A percentile compares a stretch with the other conserved stretches of the same genome.
phyloP scores from a whole-genome alignment of 805 yeast genomes.

The Metschnikowia continentalis region DNA sequence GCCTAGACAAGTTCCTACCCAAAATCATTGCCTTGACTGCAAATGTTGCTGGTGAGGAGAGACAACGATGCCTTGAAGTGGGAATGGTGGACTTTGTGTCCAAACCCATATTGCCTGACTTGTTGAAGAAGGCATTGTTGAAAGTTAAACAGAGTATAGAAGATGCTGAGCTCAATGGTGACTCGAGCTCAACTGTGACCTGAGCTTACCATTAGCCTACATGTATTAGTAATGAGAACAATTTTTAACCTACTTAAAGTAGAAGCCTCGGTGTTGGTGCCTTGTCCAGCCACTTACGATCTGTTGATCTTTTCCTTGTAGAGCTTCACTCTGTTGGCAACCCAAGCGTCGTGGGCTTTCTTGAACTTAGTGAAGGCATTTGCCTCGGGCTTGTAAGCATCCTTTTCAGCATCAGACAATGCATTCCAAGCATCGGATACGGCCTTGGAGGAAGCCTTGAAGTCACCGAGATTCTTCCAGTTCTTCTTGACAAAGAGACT shows the following conservation, averaged over 20 bases:
- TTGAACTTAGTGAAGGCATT: constrained; percentile 19
- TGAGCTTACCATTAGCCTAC: neutral
- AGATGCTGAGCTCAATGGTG: neutral
- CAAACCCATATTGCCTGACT: constrained; percentile 49
- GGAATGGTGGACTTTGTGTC: constrained; percentile 53
- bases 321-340: constrained; percentile 23
- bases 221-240: neutral
- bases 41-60: constrained; percentile 52
- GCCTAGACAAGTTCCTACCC: constrained; percentile 24
- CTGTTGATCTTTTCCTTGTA: constrained; percentile 8
- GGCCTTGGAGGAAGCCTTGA: constrained; percentile 24
- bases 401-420: constrained; percentile 28
- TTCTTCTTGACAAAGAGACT: constrained; percentile 28
- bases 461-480: constrained; percentile 21
- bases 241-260: neutral
- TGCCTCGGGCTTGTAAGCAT: constrained; percentile 19
- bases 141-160: constrained; percentile 7
- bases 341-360: constrained; percentile 28
- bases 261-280: too few relatives aligned
- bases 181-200: neutral
- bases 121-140: constrained; percentile 34
- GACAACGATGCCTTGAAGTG: constrained; percentile 41
- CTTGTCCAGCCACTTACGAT: neutral
- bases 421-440: constrained; percentile 28
- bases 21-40: constrained; percentile 47